A percentile compares a stretch with the other conserved stretches of the same genome.
Conservation (phyloP, 1,139 yeast genomes). For the Candida smagusa region DNA sequence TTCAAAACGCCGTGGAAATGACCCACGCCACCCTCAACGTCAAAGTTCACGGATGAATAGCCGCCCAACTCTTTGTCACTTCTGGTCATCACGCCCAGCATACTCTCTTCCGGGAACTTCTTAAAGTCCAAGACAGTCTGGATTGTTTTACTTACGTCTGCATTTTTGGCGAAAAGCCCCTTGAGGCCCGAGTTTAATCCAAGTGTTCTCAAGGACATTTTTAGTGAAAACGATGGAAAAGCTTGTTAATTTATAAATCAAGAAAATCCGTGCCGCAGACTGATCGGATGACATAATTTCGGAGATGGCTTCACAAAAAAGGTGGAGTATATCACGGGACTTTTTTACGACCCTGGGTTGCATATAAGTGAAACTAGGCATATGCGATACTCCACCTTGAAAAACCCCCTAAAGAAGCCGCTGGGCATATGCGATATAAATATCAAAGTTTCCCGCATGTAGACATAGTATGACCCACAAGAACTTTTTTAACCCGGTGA, state of each 20-base stretch:
- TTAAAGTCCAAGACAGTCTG: constrained; percentile 56
- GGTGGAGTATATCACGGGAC: too few species aligned
- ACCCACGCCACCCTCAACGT: constrained; percentile 38
- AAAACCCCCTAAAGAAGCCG: too few species aligned
- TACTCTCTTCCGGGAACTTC: constrained; percentile 34
- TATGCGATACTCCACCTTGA: too few species aligned
- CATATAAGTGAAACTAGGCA: too few species aligned
- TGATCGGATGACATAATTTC: too few species aligned
- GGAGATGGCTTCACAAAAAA: too few species aligned
- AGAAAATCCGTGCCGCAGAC: too few species aligned
- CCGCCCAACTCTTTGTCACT: constrained; percentile 80
- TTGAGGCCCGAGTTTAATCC: constrained; percentile 39
- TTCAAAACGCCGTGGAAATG: constrained; percentile 71
- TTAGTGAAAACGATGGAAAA: too few species aligned
- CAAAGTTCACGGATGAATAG: constrained; percentile 62
- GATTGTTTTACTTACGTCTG: constrained; percentile 28
- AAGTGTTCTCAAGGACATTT: constrained; percentile 44
- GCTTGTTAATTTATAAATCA: too few species aligned
- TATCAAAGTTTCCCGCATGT: neutral
- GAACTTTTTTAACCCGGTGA: constrained; percentile 20
- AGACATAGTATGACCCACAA: constrained; percentile 1
- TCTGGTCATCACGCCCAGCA: constrained; percentile 53
- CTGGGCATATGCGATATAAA: too few species aligned
- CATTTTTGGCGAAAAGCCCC: constrained; percentile 34
- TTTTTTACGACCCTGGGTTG: too few species aligned